Percentiles rank a stretch among this genome's conserved stretches.
These are phyloP conservation scores for Sclerotinia nivalis DNA, from an alignment of 2,329 filamentous ascomycete species.

Conservation along the genomic window DNA sequence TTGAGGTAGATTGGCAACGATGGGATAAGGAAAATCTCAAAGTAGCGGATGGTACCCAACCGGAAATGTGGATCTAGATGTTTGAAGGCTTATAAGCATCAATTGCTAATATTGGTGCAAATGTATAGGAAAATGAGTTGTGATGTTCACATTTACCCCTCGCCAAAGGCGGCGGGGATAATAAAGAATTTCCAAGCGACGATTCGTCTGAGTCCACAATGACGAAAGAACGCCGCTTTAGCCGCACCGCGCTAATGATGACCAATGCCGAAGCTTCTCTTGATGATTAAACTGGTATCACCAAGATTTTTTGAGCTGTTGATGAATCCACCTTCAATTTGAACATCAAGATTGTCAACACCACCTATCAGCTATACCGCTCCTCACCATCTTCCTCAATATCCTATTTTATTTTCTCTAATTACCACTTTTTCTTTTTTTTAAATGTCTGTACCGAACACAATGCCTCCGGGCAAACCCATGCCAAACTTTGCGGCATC, in stretches of 20 bases:
- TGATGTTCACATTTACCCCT: slow-evolving; percentile 5
- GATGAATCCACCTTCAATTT: slow-evolving; percentile 21
- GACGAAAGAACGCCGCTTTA: slow-evolving; percentile 25
- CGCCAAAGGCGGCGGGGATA: slow-evolving; percentile 18
- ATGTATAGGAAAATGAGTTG: slow-evolving; percentile 4
- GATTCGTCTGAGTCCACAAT: slow-evolving; percentile 9
- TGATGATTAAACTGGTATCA: slow-evolving; percentile 25
- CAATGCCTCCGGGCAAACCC: slow-evolving; percentile 35
- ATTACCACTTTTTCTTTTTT: slow-evolving; percentile 30
- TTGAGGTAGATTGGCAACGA: too few relatives aligned
- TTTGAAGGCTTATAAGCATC: accelerated
- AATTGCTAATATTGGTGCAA: not conserved
- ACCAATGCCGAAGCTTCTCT: slow-evolving; percentile 30
- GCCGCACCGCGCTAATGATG: not conserved
- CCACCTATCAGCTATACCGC: slow-evolving; percentile 29
- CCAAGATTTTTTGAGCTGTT: slow-evolving; percentile 26
- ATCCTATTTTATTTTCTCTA: slow-evolving; percentile 30
- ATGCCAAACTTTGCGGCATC: slow-evolving; percentile 40
- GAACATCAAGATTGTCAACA: slow-evolving; percentile 25
- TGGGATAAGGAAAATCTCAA: not conserved
- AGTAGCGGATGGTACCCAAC: not conserved
- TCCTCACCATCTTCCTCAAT: slow-evolving; percentile 29
- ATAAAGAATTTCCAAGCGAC: not conserved
- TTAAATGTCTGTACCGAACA: slow-evolving; percentile 37
- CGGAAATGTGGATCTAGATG: too few relatives aligned